Evolutionary conservation across 1,139 yeast genomes (phyloP).

Genomic region (Kodamaea fungicola): DNA sequence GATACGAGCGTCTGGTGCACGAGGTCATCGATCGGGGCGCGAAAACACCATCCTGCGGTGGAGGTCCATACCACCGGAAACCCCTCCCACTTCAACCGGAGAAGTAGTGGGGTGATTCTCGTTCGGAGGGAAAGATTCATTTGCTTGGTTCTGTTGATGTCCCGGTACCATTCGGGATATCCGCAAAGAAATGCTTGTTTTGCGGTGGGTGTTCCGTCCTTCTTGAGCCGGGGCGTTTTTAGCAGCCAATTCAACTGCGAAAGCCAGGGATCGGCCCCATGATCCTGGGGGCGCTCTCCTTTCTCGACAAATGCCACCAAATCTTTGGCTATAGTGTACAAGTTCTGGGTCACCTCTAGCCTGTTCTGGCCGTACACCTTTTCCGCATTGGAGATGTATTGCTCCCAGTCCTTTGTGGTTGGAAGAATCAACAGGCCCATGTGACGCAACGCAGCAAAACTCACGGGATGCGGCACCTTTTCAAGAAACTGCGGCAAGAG

Average conservation of each 20-base stretch:
- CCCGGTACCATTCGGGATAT: constrained; percentile 91
- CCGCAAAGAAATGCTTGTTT: constrained; percentile 81
- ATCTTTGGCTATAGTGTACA: constrained; percentile 59
- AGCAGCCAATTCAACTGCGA: constrained; percentile 85
- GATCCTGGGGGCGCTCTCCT: constrained; percentile 8
- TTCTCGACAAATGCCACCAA: constrained; percentile 39
- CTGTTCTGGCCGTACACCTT: constrained; percentile 57
- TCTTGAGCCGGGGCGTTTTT: constrained; percentile 57
- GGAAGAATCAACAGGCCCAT: constrained; percentile 80
- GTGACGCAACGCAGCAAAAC: constrained; percentile 81
- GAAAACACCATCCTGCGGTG: constrained; percentile 84
- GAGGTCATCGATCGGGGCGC: constrained; percentile 43
- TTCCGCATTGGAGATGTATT: constrained; percentile 71
- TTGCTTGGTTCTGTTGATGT: constrained; percentile 48
- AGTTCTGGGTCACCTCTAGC: constrained; percentile 52
- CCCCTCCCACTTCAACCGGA: constrained; percentile 83
- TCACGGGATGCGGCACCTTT: constrained; percentile 89
- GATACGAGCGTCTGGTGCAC: constrained; percentile 37
- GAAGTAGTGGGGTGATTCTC: constrained; percentile 70
- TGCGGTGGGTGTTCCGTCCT: constrained; percentile 73
- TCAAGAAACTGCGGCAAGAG: constrained; percentile 66
- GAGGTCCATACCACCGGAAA: constrained; percentile 80
- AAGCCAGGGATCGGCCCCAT: constrained; percentile 77
- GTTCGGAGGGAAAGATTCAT: constrained; percentile 69
- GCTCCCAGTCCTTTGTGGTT: constrained; percentile 69